phyloP scores from a whole-genome alignment of 2,329 filamentous ascomycete genomes.

The Xylariaceae sp. region DNA sequence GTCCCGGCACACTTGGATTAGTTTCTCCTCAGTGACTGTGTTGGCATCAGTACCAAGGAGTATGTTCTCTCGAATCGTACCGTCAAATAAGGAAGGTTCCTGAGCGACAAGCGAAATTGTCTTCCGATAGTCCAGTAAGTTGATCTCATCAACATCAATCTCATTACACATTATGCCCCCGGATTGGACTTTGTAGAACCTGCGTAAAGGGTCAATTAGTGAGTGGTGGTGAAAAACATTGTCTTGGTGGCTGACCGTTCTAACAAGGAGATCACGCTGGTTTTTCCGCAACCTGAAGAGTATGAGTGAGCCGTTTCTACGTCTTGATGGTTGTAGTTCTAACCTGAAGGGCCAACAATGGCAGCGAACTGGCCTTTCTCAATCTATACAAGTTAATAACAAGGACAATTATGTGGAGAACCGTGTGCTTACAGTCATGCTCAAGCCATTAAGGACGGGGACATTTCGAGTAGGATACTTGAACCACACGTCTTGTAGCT shows the following conservation, averaged over 20 bases:
- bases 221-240: not conserved
- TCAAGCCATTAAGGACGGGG: constrained; percentile 61
- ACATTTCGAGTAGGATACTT: constrained; percentile 61
- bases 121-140: constrained; percentile 63
- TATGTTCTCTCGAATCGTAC: constrained; percentile 65
- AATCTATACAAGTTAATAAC: constrained; percentile 42
- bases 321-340: not conserved
- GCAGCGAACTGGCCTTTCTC: constrained; percentile 71
- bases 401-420: not conserved
- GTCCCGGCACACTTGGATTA: constrained; percentile 57
- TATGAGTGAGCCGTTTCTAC: constrained; percentile 15
- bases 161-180: constrained; percentile 68
- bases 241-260: constrained; percentile 46
- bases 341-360: constrained; percentile 68
- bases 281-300: constrained; percentile 62
- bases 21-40: constrained; percentile 52
- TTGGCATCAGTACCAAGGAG: constrained; percentile 63
- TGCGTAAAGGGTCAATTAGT: constrained; percentile 21
- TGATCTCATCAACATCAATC: constrained; percentile 59
- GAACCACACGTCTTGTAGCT: constrained; percentile 60
- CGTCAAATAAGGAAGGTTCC: constrained; percentile 72
- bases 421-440: constrained; percentile 48
- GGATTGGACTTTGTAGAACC: constrained; percentile 68
- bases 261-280: constrained; percentile 67
- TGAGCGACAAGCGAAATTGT: constrained; percentile 73